phyloP scores from a whole-genome alignment of 169 alveolate genomes.

The Plasmodium coatneyi region DNA sequence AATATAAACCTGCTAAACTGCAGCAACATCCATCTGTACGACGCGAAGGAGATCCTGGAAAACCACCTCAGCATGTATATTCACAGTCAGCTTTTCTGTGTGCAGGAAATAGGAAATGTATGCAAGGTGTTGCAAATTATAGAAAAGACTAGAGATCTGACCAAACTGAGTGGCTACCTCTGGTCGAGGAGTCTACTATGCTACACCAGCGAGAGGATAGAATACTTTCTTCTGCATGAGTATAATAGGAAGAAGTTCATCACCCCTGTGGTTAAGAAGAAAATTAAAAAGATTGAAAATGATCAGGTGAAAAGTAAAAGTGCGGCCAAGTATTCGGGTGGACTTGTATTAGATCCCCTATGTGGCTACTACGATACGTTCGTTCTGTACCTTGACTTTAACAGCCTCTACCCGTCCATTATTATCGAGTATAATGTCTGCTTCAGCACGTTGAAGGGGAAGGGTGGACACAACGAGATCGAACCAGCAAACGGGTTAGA shows the following conservation, averaged over 20 bases:
- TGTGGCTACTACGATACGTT: constrained; percentile 97
- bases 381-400: constrained; percentile 97
- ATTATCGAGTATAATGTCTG: constrained; percentile 99
- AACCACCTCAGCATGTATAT: constrained; percentile 28
- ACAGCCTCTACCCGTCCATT: constrained; percentile 98
- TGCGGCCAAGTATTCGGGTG: constrained; percentile 93
- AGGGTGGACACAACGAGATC: constrained; percentile 22
- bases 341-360: constrained; percentile 97
- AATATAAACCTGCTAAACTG: constrained; percentile 44
- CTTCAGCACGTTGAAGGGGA: constrained; percentile 93
- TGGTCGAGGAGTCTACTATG: constrained; percentile 89
- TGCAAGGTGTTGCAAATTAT: constrained; percentile 85
- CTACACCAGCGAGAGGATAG: constrained; percentile 94
- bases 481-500: constrained; percentile 19
- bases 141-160: constrained; percentile 93
- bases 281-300: constrained; percentile 17
- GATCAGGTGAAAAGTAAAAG: constrained; percentile 31
- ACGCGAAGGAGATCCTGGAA: constrained; percentile 24
- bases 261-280: constrained; percentile 81
- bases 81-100: constrained; percentile 42
- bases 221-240: constrained; percentile 92
- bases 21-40: constrained; percentile 59
- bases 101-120: constrained; percentile 47
- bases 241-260: constrained; percentile 88
- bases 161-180: constrained; percentile 93